Conservation (phyloP, 2,329 filamentous ascomycete genomes). For the Periconia digitata region DNA sequence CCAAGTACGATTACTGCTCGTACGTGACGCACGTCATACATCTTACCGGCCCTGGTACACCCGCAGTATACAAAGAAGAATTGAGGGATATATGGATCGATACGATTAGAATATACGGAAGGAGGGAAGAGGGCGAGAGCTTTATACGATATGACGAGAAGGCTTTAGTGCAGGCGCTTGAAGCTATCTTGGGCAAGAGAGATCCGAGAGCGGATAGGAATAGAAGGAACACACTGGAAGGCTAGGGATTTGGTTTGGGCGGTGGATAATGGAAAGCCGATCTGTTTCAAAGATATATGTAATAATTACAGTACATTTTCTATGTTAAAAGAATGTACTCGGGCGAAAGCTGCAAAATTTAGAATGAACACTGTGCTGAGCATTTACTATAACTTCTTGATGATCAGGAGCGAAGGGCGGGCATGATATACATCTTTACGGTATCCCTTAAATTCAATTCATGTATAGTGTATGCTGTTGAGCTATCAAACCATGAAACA, state of each 20-base stretch:
- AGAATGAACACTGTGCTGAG: too few relatives aligned
- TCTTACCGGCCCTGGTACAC: conserved; percentile 70
- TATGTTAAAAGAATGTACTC: too few relatives aligned
- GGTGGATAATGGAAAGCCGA: too few relatives aligned
- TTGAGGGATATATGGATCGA: conserved; percentile 72
- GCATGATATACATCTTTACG: too few relatives aligned
- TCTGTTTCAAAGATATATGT: too few relatives aligned
- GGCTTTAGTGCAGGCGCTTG: conserved; percentile 72
- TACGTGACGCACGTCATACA: conserved; percentile 88
- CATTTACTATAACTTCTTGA: too few relatives aligned
- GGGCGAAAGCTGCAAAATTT: too few relatives aligned
- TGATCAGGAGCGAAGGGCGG: too few relatives aligned
- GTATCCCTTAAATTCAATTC: too few relatives aligned
- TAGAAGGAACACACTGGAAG: conserved; percentile 10
- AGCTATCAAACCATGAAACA: too few relatives aligned
- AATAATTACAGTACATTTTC: too few relatives aligned
- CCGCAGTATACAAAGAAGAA: conserved; percentile 67
- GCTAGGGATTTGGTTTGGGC: neutral
- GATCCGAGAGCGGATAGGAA: conserved; percentile 46
- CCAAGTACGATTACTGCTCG: conserved; percentile 54
- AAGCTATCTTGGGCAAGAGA: conserved; percentile 73
- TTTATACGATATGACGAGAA: conserved; percentile 73
- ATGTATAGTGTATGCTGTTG: too few relatives aligned
- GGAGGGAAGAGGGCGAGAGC: conserved; percentile 57
- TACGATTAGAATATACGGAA: conserved; percentile 74